A percentile compares a stretch with the other conserved stretches of the same genome.
Conservation (phyloP, 805 yeast genomes). For the Cyberlindnera nakhonratchasimensis region DNA sequence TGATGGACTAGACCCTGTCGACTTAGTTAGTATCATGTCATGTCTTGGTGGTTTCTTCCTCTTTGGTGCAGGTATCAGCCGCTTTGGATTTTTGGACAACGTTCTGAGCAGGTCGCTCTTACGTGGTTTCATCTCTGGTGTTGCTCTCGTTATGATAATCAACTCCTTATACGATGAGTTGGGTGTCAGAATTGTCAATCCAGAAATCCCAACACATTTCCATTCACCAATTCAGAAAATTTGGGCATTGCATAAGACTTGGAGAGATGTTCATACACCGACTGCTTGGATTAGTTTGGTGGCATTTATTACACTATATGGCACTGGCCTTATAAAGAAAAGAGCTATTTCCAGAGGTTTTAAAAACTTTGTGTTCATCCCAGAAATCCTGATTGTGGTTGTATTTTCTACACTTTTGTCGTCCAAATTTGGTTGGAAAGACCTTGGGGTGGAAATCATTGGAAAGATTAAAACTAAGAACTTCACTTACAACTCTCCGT, state of each 20-base stretch:
- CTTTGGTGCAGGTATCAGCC: conserved; percentile 69
- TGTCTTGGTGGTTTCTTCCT: conserved; percentile 72
- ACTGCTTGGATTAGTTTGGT: conserved; percentile 58
- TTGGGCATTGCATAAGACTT: conserved; percentile 50
- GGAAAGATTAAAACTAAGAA: conserved; percentile 60
- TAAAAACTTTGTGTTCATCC: conserved; percentile 58
- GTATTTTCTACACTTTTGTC: conserved; percentile 58
- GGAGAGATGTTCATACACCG: conserved; percentile 46
- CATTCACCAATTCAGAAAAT: conserved; percentile 74
- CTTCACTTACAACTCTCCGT: conserved; percentile 54
- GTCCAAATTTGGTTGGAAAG: conserved; percentile 48
- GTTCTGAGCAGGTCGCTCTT: conserved; percentile 73
- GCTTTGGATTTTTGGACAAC: conserved; percentile 83
- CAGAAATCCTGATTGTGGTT: conserved; percentile 74
- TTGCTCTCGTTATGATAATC: conserved; percentile 78
- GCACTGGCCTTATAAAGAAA: conserved; percentile 42
- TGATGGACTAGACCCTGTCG: conserved; percentile 43
- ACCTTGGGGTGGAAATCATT: conserved; percentile 59
- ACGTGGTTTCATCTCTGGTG: conserved; percentile 82
- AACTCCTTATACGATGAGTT: conserved; percentile 72
- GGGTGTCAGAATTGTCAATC: conserved; percentile 53
- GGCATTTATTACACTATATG: conserved; percentile 45
- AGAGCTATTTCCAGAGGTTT: conserved; percentile 28
- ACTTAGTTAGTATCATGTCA: conserved; percentile 64
- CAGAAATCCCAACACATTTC: conserved; percentile 46